These are phyloP conservation scores for Jimgerdemannia flammicorona DNA, from an alignment of 192 early-diverging fungal species.

Conservation along the genomic window DNA sequence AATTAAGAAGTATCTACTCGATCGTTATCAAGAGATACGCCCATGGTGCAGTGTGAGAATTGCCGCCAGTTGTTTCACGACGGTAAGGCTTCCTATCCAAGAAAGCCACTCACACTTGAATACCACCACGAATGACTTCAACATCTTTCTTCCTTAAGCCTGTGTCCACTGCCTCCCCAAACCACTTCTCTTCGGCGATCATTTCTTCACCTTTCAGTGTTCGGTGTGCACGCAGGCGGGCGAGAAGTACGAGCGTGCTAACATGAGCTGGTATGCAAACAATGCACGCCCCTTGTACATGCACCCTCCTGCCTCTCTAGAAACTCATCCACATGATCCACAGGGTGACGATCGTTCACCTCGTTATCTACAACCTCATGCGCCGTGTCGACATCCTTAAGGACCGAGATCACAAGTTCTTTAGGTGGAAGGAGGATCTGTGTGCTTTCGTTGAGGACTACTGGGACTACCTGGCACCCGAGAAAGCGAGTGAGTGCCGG, in stretches of 20 bases:
- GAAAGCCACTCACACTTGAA: no score
- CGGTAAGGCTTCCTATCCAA: constrained; percentile 35
- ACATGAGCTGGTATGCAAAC: constrained; percentile 57
- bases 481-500: constrained; percentile 54
- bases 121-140: neutral
- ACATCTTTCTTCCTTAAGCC: constrained; percentile 29
- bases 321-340: neutral
- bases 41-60: constrained; percentile 62
- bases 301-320: neutral
- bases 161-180: constrained; percentile 57
- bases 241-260: constrained; percentile 64
- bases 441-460: constrained; percentile 71
- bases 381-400: constrained; percentile 14
- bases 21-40: constrained; percentile 41
- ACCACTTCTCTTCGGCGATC: constrained; percentile 65
- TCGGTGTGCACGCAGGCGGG: constrained; percentile 61
- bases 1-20: neutral
- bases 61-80: constrained; percentile 76
- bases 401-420: constrained; percentile 60
- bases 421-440: constrained; percentile 79
- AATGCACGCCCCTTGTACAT: neutral
- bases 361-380: constrained; percentile 74
- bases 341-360: constrained; percentile 59
- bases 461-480: constrained; percentile 71
- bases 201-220: constrained; percentile 73